Evolutionary conservation across 306 rosid species (phyloP), one percentile per base, ranked within the genome.

Genomic region (Trifolium subterraneum): DNA sequence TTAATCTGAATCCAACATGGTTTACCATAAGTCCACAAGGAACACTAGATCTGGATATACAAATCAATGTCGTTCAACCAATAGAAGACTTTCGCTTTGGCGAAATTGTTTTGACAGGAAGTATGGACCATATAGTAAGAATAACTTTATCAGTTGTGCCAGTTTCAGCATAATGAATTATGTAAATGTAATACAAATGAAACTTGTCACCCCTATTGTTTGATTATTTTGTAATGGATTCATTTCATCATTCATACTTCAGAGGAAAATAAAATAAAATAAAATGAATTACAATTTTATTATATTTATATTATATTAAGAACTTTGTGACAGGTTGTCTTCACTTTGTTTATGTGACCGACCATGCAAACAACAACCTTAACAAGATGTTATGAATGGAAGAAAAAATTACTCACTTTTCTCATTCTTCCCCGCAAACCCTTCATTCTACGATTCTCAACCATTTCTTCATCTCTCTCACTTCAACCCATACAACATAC

Each of bases 61-160:
- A 87, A 11, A 51, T 90, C 73, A 82, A 45, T 65, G 98, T 84
- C 70, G 78, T 74, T 47, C 81, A 82, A 63, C 45, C 87, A 82
- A 79, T 54, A 84, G 36, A 62, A 31, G 55, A 16, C 38, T 94
- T 84, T 81, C 87, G 84, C 84, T 94, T 91, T 78, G 98, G 96
- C 52, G 95, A 94, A 85, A 78, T 91, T 63, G 81, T 91, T 70
- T 79, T 94, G 23, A 83, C 86, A 6, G 97, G 96, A 81, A 87
- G 74, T 76, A 71, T 88, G 74, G 81, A 86, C 78, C 98, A 91
- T 75, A 90, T 88, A 77, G 89, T 86, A 54, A 87, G 91, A 79
- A 83, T 94, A 65, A 86, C 97, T 29, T 56, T 90, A 76, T 89
- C 95, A 19, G 87, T 91, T 44, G 44, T 83, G 11, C 83, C 96